Conservation (phyloP, 495 filamentous ascomycete genomes). For the Aspergillus affinis region DNA sequence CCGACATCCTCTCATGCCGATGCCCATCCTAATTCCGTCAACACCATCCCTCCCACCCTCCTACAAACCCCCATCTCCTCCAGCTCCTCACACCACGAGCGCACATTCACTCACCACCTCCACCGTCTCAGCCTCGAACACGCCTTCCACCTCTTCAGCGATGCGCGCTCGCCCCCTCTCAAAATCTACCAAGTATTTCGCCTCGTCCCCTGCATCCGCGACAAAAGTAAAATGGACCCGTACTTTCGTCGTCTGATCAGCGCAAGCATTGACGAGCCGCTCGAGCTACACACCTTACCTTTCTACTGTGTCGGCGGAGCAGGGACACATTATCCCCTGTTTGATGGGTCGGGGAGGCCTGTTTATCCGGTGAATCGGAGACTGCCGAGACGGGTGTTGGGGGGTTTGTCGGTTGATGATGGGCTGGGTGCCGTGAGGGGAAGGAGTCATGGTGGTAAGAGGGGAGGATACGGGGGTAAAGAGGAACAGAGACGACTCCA, state of each 20-base stretch:
- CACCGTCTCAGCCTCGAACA: slow-evolving; percentile 65
- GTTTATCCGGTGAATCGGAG: slow-evolving; percentile 32
- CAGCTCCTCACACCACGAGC: slow-evolving; percentile 43
- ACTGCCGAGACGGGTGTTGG: slow-evolving; percentile 22
- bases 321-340: slow-evolving; percentile 57
- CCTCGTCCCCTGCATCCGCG: slow-evolving; percentile 59
- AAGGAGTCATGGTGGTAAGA: background rate
- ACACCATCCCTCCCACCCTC: background rate
- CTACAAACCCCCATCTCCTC: slow-evolving; percentile 1
- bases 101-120: slow-evolving; percentile 64
- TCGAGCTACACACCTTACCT: slow-evolving; percentile 36
- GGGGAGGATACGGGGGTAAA: background rate
- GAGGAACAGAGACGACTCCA: slow-evolving; percentile 6
- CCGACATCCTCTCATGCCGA: too few relatives aligned
- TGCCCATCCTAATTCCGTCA: too few relatives aligned
- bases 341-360: slow-evolving; percentile 26
- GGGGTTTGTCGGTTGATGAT: background rate
- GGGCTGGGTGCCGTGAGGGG: background rate
- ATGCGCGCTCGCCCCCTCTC: slow-evolving; percentile 47
- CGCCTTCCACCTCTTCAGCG: slow-evolving; percentile 56
- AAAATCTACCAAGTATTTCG: slow-evolving; percentile 60
- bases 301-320: slow-evolving; percentile 59
- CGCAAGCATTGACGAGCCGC: slow-evolving; percentile 10
- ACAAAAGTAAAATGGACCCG: slow-evolving; percentile 44
- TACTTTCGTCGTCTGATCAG: slow-evolving; percentile 35